Evolutionary conservation across 352 stramenopile genomes (phyloP).

Genomic region (Globisporangium sylvaticum): DNA sequence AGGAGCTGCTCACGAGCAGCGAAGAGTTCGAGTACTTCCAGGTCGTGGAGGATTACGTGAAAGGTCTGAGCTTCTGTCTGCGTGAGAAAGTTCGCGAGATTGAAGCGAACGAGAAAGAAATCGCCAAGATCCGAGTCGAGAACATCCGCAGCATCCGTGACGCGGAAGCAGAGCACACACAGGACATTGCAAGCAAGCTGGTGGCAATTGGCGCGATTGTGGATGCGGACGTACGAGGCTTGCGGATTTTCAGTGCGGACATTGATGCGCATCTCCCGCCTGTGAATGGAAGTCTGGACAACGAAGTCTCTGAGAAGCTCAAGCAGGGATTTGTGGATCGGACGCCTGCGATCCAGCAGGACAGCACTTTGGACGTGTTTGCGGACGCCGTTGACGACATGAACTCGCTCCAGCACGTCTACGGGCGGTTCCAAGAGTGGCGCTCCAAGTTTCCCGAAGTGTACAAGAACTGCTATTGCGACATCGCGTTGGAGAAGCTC

Average conservation of each 20-base stretch:
- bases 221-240: not conserved
- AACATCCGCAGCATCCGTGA: constrained; percentile 15
- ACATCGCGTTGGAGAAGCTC: constrained; percentile 55
- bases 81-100: constrained; percentile 61
- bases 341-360: not conserved
- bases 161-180: not conserved
- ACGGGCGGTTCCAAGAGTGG: constrained; percentile 66
- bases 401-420: constrained; percentile 55
- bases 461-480: constrained; percentile 61
- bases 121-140: constrained; percentile 17
- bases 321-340: constrained; percentile 25
- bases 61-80: constrained; percentile 68
- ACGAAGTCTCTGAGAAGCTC: constrained; percentile 6
- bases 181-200: constrained; percentile 5
- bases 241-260: constrained; percentile 6
- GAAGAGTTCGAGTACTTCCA: constrained; percentile 81
- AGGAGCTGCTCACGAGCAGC: constrained; percentile 49
- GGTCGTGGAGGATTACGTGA: constrained; percentile 69
- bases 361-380: constrained; percentile 33
- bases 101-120: constrained; percentile 34
- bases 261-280: not conserved
- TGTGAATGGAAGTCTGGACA: constrained; percentile 1
- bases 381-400: constrained; percentile 67
- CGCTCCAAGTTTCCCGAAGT: constrained; percentile 63
- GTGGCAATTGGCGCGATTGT: not conserved